Conservation (phyloP, 805 yeast species). For the Metschnikowia koreensis region DNA sequence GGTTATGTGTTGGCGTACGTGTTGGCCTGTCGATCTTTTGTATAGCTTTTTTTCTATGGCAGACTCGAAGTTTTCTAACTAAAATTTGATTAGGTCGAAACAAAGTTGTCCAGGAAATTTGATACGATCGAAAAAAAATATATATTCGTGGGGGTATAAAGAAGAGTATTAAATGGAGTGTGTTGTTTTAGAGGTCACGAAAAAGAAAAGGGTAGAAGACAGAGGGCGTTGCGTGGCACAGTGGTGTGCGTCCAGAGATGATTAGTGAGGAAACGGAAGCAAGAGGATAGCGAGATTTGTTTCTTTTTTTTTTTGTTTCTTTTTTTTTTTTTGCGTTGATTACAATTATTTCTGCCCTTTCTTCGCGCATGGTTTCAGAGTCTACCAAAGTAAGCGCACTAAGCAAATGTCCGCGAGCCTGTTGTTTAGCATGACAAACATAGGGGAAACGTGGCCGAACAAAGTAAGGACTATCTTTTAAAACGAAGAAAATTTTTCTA, state of each 20-base stretch:
- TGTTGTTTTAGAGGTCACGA: not conserved
- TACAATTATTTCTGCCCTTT: conserved; percentile 1
- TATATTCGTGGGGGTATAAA: not conserved
- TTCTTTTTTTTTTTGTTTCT: not conserved
- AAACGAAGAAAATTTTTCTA: too few species aligned
- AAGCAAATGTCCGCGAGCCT: not conserved
- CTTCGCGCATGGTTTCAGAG: not conserved
- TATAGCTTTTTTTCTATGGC: not conserved
- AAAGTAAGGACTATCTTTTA: too few species aligned
- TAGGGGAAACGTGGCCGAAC: not conserved
- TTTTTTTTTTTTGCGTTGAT: conserved; percentile 1
- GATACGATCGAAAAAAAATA: not conserved
- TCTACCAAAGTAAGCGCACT: not conserved
- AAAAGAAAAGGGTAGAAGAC: conserved; percentile 10
- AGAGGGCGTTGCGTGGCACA: conserved; percentile 7
- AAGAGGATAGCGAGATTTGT: conserved; percentile 6
- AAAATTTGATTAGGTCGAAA: not conserved
- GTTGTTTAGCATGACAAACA: not conserved
- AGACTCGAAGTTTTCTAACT: not conserved
- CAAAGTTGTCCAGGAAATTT: not conserved
- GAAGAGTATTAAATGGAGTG: not conserved
- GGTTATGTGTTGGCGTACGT: conserved; percentile 1
- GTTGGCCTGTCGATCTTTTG: not conserved
- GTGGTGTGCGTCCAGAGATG: conserved; percentile 11
- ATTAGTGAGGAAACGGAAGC: conserved; percentile 8